phyloP scores from a whole-genome alignment of 805 yeast genomes.

The Candida peoriensis region DNA sequence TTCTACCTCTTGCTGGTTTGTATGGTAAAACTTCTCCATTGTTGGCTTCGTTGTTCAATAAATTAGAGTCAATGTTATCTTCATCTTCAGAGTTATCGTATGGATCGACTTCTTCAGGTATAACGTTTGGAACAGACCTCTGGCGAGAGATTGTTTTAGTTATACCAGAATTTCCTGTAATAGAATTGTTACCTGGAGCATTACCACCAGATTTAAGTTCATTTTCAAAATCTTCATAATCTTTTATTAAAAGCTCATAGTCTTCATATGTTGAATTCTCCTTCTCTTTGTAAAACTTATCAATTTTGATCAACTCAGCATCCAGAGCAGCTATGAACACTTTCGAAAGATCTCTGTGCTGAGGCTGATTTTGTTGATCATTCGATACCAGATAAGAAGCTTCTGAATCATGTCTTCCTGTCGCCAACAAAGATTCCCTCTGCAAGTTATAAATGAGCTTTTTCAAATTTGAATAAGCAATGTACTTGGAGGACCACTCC shows the following conservation, averaged over 20 bases:
- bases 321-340: constrained; percentile 73
- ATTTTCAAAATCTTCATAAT: constrained; percentile 55
- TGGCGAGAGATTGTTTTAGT: constrained; percentile 8
- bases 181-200: too few relatives aligned
- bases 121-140: constrained; percentile 13
- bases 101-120: background rate
- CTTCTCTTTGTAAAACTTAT: constrained; percentile 63
- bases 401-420: constrained; percentile 18
- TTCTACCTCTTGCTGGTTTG: constrained; percentile 16
- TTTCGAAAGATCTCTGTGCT: constrained; percentile 41
- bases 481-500: constrained; percentile 92
- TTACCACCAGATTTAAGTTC: too few relatives aligned
- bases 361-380: constrained; percentile 25
- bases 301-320: constrained; percentile 70
- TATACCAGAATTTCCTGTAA: constrained; percentile 2
- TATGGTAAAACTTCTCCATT: constrained; percentile 18
- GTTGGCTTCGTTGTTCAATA: too few relatives aligned
- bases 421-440: constrained; percentile 40
- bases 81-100: constrained; percentile 7
- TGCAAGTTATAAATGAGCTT: constrained; percentile 81
- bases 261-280: constrained; percentile 53
- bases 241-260: constrained; percentile 53
- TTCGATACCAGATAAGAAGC: constrained; percentile 27
- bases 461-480: constrained; percentile 84
- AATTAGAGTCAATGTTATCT: too few relatives aligned